A percentile compares a stretch with the other conserved stretches of the same genome.
Evolutionary conservation across 176 grass and related monocot genomes (phyloP).

Genomic region (Hyparrhenia diplandra): DNA sequence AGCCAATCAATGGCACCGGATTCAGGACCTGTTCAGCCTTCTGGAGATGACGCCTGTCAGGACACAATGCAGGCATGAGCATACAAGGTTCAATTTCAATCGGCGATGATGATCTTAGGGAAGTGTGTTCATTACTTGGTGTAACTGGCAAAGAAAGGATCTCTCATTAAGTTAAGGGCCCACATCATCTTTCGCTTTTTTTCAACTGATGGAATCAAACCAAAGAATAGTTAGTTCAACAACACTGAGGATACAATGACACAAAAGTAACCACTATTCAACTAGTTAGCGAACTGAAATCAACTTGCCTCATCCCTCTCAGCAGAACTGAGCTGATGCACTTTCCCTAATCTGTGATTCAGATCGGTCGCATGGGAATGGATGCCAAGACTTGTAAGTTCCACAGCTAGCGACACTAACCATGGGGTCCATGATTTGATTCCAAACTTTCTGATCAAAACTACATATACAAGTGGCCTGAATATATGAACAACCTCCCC

Average conservation of each 20-base stretch:
- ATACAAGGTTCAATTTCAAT: neutral
- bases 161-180: neutral
- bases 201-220: conserved; percentile 50
- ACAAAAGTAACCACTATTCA: neutral
- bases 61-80: conserved; percentile 20
- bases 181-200: conserved; percentile 14
- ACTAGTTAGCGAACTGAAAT: conserved; percentile 23
- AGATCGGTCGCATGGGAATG: conserved; percentile 58
- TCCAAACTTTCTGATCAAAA: conserved; percentile 84
- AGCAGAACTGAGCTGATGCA: conserved; percentile 62
- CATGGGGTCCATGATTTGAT: conserved; percentile 94
- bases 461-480: conserved; percentile 82
- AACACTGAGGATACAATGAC: neutral
- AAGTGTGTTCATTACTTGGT: conserved; percentile 53
- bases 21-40: conserved; percentile 62
- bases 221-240: conserved; percentile 26
- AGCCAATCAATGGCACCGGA: conserved; percentile 74
- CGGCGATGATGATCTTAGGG: neutral
- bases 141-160: conserved; percentile 49
- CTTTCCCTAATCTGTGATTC: conserved; percentile 42
- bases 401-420: conserved; percentile 81
- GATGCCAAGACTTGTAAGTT: conserved; percentile 75
- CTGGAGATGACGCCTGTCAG: conserved; percentile 69
- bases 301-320: conserved; percentile 86
- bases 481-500: conserved; percentile 84